Evolutionary conservation across 1,284 basidiomycete species (phyloP).

Genomic region (Melampsora americana): DNA sequence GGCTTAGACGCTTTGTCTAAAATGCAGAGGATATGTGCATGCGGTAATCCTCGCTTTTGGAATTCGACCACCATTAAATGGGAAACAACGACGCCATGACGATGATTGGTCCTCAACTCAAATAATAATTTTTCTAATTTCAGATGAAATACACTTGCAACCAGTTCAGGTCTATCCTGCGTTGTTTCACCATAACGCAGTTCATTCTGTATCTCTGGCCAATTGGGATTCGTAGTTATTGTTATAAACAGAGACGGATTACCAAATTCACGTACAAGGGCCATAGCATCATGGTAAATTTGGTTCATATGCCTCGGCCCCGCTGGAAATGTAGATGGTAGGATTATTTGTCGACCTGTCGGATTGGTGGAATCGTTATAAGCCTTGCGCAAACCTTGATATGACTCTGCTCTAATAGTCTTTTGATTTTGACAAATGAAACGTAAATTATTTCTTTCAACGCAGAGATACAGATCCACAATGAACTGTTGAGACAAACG

Average conservation of each 20-base stretch:
- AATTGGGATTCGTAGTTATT: slow-evolving; percentile 56
- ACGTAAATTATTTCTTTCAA: background rate
- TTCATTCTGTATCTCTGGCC: slow-evolving; percentile 54
- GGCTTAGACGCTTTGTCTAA: background rate
- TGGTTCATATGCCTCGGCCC: slow-evolving; percentile 54
- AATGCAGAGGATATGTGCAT: background rate
- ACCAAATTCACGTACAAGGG: slow-evolving; percentile 52
- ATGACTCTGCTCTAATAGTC: background rate
- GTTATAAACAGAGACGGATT: slow-evolving; percentile 56
- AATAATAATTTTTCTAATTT: background rate
- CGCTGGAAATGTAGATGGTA: slow-evolving; percentile 55
- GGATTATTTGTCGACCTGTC: slow-evolving; percentile 49
- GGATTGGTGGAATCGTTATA: slow-evolving; percentile 14
- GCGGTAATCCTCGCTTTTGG: slow-evolving; percentile 16
- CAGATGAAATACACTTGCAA: background rate
- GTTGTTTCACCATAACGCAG: background rate
- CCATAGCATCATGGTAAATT: slow-evolving; percentile 55
- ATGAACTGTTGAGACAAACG: background rate
- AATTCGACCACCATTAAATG: slow-evolving; percentile 9
- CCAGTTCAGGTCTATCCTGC: background rate
- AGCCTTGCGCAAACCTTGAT: background rate
- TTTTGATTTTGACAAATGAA: background rate
- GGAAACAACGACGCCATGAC: background rate
- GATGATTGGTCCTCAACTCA: background rate
- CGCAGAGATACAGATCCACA: background rate